phyloP scores from a whole-genome alignment of 2,329 filamentous ascomycete genomes.

The Lecanoromycetidae sp. region DNA sequence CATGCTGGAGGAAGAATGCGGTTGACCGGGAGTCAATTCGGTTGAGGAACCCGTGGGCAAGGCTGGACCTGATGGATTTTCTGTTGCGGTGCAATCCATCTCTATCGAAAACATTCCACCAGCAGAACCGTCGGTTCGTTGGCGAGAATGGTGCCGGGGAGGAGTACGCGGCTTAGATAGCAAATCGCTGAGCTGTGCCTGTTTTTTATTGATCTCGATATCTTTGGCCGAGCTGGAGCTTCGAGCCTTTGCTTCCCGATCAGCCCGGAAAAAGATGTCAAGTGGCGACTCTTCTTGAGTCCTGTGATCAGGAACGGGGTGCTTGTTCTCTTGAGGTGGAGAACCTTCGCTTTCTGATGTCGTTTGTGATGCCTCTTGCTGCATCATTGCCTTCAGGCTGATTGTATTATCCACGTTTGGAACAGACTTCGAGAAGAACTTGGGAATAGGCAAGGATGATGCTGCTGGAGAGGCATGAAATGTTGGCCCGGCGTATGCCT shows the following conservation, averaged over 20 bases:
- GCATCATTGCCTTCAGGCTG: slow-evolving; percentile 44
- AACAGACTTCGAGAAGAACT: slow-evolving; percentile 67
- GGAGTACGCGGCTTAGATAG: slow-evolving; percentile 5
- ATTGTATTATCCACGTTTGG: slow-evolving; percentile 37
- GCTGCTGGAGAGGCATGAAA: slow-evolving; percentile 93
- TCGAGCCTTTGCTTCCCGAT: slow-evolving; percentile 58
- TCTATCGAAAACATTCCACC: slow-evolving; percentile 56
- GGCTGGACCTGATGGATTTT: neutral
- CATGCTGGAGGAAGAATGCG: neutral
- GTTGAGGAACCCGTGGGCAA: neutral
- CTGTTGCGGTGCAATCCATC: slow-evolving; percentile 14
- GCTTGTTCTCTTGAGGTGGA: slow-evolving; percentile 19
- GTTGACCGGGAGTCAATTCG: neutral
- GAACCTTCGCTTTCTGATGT: slow-evolving; percentile 34
- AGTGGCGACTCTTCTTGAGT: slow-evolving; percentile 60
- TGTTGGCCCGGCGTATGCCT: slow-evolving; percentile 74
- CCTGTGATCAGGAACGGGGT: slow-evolving; percentile 22
- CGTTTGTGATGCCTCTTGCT: slow-evolving; percentile 31
- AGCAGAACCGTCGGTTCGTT: slow-evolving; percentile 35
- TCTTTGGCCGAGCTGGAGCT: slow-evolving; percentile 38
- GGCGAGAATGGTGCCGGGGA: slow-evolving; percentile 28
- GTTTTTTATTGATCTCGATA: slow-evolving; percentile 27
- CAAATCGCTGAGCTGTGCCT: slow-evolving; percentile 38
- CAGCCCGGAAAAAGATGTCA: slow-evolving; percentile 81
- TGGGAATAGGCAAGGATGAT: slow-evolving; percentile 79